Evolutionary conservation across 1,284 basidiomycete genomes (phyloP).

Genomic region (Marasmius oreades): DNA sequence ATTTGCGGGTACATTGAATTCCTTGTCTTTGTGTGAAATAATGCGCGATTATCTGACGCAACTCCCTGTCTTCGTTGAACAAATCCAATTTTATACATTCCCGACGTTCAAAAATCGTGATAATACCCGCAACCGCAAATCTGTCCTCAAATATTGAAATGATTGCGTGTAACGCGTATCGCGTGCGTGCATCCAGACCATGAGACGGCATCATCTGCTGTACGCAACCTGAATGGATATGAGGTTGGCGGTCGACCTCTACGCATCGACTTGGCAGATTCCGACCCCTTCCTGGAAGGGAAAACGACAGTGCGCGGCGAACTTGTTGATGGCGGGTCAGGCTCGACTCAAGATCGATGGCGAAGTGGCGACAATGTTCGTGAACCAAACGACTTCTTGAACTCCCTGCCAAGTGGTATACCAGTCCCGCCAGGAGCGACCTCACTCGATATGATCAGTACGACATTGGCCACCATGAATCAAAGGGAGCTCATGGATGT

Average conservation of each 20-base stretch:
- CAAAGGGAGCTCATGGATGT: slow-evolving; percentile 91
- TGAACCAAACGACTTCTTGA: slow-evolving; percentile 55
- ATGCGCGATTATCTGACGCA: slow-evolving; percentile 33
- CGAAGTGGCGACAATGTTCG: slow-evolving; percentile 18
- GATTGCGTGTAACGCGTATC: background rate
- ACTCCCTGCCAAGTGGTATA: slow-evolving; percentile 74
- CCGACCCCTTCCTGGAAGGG: slow-evolving; percentile 56
- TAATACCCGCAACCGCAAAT: background rate
- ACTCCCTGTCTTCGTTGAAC: slow-evolving; percentile 22
- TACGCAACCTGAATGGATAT: slow-evolving; percentile 82
- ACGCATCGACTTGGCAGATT: slow-evolving; percentile 75
- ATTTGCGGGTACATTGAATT: slow-evolving; percentile 79
- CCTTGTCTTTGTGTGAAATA: slow-evolving; percentile 26
- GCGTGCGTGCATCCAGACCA: slow-evolving; percentile 64
- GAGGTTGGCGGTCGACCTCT: slow-evolving; percentile 82
- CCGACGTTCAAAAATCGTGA: background rate
- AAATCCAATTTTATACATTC: background rate
- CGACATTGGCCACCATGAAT: slow-evolving; percentile 82
- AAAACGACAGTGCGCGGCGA: slow-evolving; percentile 59
- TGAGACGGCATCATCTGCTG: slow-evolving; percentile 81
- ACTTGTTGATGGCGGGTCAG: slow-evolving; percentile 34
- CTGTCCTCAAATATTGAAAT: background rate
- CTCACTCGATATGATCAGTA: slow-evolving; percentile 83
- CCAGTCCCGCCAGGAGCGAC: slow-evolving; percentile 74
- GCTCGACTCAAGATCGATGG: slow-evolving; percentile 41